Base-by-base conservation (phyloP, 2,329 filamentous ascomycete genomes). In the Ceratocystis huliohia region DNA sequence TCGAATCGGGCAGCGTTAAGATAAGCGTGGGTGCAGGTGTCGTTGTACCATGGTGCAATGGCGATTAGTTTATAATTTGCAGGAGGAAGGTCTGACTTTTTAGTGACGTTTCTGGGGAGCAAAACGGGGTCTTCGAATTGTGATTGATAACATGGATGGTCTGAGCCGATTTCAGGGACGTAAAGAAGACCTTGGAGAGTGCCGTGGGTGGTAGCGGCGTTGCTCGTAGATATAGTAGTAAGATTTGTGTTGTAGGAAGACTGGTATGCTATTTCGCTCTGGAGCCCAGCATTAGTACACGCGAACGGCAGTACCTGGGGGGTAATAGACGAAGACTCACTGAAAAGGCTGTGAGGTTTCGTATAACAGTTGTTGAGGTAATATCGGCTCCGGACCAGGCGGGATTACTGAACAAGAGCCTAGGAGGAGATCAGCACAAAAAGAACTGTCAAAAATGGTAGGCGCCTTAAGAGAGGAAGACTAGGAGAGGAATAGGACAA, bases 11-110 rank as follows among this genome's bases (percentile, higher is more conserved):
- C 81, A 22, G 83, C 80, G 20, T 80, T 76, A 61, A 97, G 80
- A 73, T 91, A 96, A 57, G 87, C 82, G 66, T 81, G 76, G 13
- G 89, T 88, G 73, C 93, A 99, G 30, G 84, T 78, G 6, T 81
- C 77, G 69, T 82, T 88, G 71, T 91, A 84, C 92, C 93, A 97
- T 33, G 93, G 93, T 28, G 90, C 92, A 65, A 96, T 77, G 33
- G 88, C 92, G 71, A 96, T 84, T 64, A 91, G 79, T 66, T 87
- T 85, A 74, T 89, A 91, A 70, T 88, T 84, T 62, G 81, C 81
- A 0, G 80, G 78, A 0, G 85, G 85, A 0, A 96, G 82, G 71
- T 94, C 81, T n/a, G 76, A 74, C 70, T 83, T 81, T 17, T 87
- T 84, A 13, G 90, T 96, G 65, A 85, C 89, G 74, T 94, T 92